Percentiles rank a stretch among this genome's conserved stretches.
These are phyloP conservation scores for Colletotrichum neosansevieriae DNA, from an alignment of 2,329 filamentous ascomycete species.

Conservation along the genomic window DNA sequence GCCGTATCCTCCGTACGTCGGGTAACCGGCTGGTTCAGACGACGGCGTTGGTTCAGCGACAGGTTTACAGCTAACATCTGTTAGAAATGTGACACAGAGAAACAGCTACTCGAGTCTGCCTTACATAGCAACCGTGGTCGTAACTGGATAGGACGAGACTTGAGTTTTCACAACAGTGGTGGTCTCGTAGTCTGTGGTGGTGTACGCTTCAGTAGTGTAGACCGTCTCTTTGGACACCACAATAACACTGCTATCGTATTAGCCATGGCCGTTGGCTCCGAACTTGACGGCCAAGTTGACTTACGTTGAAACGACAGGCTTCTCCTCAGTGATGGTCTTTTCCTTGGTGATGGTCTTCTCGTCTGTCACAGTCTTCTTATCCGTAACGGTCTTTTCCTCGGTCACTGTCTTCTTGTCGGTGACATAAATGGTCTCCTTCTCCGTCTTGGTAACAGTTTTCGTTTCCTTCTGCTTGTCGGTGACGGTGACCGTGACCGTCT, in stretches of 20 bases:
- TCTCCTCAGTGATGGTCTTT: slow-evolving; percentile 12
- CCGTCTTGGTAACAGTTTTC: slow-evolving; percentile 42
- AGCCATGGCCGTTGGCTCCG: neutral
- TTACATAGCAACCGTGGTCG: slow-evolving; percentile 37
- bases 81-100: neutral
- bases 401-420: slow-evolving; percentile 21
- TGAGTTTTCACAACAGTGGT: slow-evolving; percentile 20
- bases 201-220: slow-evolving; percentile 32
- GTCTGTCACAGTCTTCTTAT: slow-evolving; percentile 23
- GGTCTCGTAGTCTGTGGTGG: slow-evolving; percentile 34
- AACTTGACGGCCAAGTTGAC: neutral
- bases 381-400: slow-evolving; percentile 33
- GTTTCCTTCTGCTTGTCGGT: slow-evolving; percentile 23
- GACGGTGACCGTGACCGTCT: slow-evolving; percentile 21
- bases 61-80: slow-evolving; percentile 15
- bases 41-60: neutral
- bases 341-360: slow-evolving; percentile 11
- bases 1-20: slow-evolving; percentile 14
- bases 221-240: slow-evolving; percentile 32
- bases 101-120: neutral
- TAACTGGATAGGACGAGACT: slow-evolving; percentile 40
- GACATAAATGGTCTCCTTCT: slow-evolving; percentile 30
- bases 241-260: slow-evolving; percentile 5
- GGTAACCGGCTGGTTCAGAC: slow-evolving; percentile 20
- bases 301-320: slow-evolving; percentile 27